Conservation (phyloP, 495 filamentous ascomycete species). For the Articulospora tetracladia region DNA sequence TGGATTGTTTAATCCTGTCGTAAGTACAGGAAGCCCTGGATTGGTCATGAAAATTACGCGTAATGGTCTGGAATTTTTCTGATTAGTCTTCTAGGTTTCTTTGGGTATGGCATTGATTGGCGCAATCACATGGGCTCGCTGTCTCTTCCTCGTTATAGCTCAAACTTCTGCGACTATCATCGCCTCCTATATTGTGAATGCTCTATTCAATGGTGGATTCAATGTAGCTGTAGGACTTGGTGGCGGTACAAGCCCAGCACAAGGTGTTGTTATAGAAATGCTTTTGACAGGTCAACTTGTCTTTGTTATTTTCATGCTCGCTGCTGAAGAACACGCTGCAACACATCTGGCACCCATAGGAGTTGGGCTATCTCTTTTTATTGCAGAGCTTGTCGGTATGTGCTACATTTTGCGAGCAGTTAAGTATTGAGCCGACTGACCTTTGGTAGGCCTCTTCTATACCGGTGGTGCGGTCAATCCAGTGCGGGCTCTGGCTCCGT, state of each 20-base stretch:
- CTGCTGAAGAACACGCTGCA: slow-evolving; percentile 52
- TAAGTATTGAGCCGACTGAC: too few species aligned
- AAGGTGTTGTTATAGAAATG: slow-evolving; percentile 55
- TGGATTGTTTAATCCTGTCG: slow-evolving; percentile 63
- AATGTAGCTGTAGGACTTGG: slow-evolving; percentile 39
- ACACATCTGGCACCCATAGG: slow-evolving; percentile 50
- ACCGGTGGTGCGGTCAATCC: slow-evolving; percentile 74
- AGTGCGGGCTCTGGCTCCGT: slow-evolving; percentile 68
- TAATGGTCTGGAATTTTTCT: neutral
- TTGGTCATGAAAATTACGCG: neutral
- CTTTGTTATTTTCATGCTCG: slow-evolving; percentile 55
- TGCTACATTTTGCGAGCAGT: neutral
- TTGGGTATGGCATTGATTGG: slow-evolving; percentile 55
- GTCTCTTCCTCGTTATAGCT: slow-evolving; percentile 42
- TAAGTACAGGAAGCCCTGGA: slow-evolving; percentile 30
- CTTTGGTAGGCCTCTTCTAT: slow-evolving; percentile 52
- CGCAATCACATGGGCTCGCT: slow-evolving; percentile 46
- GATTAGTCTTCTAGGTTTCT: slow-evolving; percentile 34
- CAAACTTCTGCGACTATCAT: slow-evolving; percentile 56
- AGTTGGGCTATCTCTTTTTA: slow-evolving; percentile 49
- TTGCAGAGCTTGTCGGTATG: slow-evolving; percentile 44
- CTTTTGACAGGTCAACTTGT: slow-evolving; percentile 47
- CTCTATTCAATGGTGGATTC: slow-evolving; percentile 47
- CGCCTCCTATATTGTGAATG: slow-evolving; percentile 47
- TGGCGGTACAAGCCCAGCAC: slow-evolving; percentile 35